These are phyloP conservation scores for Solanum etuberosum DNA, from an alignment of 257 asterid species.

Conservation along the genomic window DNA sequence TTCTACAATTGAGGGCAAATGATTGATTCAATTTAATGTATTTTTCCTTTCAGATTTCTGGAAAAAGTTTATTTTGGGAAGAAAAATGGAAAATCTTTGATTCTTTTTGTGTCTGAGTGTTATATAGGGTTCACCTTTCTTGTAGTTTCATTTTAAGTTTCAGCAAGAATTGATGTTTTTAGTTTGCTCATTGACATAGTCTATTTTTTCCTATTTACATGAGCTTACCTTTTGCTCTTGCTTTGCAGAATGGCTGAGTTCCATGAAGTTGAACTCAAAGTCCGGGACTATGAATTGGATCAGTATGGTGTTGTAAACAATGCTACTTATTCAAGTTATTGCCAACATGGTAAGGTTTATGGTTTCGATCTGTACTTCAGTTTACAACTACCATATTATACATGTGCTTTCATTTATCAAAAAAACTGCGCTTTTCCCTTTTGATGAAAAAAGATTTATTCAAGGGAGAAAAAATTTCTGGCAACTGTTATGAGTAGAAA, in stretches of 20 bases:
- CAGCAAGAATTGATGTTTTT: background rate
- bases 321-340: constrained; percentile 76
- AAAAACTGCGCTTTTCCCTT: background rate
- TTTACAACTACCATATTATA: background rate
- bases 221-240: background rate
- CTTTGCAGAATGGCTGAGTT: constrained; percentile 47
- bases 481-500: background rate
- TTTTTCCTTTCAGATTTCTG: background rate
- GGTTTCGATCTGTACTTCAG: background rate
- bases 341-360: constrained; percentile 75
- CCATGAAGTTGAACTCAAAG: constrained; percentile 76
- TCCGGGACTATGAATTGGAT: constrained; percentile 87
- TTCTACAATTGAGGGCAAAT: background rate
- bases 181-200: background rate
- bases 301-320: constrained; percentile 92
- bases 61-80: background rate
- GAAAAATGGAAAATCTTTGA: background rate
- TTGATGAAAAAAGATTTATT: background rate
- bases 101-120: background rate
- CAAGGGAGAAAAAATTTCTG: background rate
- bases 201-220: background rate
- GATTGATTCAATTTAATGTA: background rate
- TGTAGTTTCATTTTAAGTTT: background rate
- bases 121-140: background rate
- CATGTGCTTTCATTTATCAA: background rate